Conservation (phyloP, 306 rosid species). For the Gastrolobium bilobum region DNA sequence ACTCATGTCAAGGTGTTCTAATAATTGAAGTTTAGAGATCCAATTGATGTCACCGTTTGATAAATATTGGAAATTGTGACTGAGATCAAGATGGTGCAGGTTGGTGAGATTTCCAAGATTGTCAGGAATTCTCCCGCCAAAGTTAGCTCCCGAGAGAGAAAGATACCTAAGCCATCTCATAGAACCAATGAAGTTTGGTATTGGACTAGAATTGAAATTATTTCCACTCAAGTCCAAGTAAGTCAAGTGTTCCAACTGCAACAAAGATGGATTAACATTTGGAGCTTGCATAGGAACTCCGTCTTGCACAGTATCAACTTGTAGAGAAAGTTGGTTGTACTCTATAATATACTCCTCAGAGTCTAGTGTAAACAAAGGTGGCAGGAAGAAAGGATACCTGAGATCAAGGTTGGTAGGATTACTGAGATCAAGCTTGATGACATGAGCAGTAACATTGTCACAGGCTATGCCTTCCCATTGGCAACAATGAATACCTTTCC, state of each 20-base stretch:
- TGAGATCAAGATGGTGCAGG: conserved; percentile 6
- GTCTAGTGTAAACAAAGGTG: too few relatives aligned
- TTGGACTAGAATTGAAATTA: background rate
- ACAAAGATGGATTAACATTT: background rate
- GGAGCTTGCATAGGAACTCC: background rate
- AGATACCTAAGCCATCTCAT: background rate
- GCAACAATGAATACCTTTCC: conserved; percentile 41
- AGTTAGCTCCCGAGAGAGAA: background rate
- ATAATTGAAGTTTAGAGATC: conserved; percentile 34
- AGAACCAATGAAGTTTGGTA: conserved; percentile 25
- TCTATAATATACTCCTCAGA: too few relatives aligned
- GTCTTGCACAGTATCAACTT: too few relatives aligned
- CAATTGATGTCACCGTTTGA: background rate
- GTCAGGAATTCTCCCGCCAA: conserved; percentile 17
- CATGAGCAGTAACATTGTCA: conserved; percentile 34
- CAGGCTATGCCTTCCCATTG: conserved; percentile 48
- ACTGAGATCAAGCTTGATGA: conserved; percentile 26
- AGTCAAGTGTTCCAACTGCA: conserved; percentile 35
- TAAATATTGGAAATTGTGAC: background rate
- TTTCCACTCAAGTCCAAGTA: conserved; percentile 40
- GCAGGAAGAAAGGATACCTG: too few relatives aligned
- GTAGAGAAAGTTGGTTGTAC: too few relatives aligned
- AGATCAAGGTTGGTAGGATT: background rate
- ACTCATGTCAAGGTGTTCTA: conserved; percentile 40
- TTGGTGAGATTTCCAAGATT: conserved; percentile 38